These are phyloP conservation scores for Wickerhamomyces subpelliculosus DNA, from an alignment of 805 yeast species.

Conservation along the genomic window DNA sequence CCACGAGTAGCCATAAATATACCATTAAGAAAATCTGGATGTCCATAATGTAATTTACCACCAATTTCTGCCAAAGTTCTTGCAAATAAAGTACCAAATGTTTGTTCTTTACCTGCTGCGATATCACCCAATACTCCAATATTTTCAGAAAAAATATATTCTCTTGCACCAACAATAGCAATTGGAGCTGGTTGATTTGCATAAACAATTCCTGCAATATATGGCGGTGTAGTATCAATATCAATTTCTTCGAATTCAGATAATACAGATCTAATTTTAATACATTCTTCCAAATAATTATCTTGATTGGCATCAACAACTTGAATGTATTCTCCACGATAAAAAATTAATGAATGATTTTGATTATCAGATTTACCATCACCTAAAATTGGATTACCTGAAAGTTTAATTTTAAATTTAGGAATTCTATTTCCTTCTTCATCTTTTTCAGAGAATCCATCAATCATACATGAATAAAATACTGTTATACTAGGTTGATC, in stretches of 20 bases:
- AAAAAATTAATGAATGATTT: conserved; percentile 77
- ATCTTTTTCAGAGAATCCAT: conserved; percentile 47
- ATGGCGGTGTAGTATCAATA: conserved; percentile 42
- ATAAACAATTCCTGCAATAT: conserved; percentile 50
- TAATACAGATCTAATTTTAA: conserved; percentile 79
- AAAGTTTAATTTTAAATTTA: conserved; percentile 58
- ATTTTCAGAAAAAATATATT: conserved; percentile 88
- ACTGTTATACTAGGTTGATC: conserved; percentile 21
- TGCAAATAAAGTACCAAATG: conserved; percentile 93
- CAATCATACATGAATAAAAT: conserved; percentile 63
- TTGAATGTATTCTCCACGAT: conserved; percentile 92
- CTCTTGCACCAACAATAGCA: conserved; percentile 93
- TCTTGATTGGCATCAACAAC: conserved; percentile 96
- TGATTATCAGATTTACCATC: conserved; percentile 97
- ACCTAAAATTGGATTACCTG: conserved; percentile 93
- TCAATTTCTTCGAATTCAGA: conserved; percentile 87
- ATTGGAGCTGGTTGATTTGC: conserved; percentile 45
- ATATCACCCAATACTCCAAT: conserved; percentile 91
- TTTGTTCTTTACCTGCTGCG: conserved; percentile 96
- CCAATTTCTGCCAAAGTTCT: conserved; percentile 91
- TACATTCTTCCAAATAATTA: conserved; percentile 88
- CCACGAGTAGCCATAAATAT: conserved; percentile 94
- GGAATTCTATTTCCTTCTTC: conserved; percentile 56
- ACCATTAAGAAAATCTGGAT: conserved; percentile 90
- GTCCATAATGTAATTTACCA: conserved; percentile 92